Conservation (phyloP, 306 rosid genomes). For the Prosopis cineraria region DNA sequence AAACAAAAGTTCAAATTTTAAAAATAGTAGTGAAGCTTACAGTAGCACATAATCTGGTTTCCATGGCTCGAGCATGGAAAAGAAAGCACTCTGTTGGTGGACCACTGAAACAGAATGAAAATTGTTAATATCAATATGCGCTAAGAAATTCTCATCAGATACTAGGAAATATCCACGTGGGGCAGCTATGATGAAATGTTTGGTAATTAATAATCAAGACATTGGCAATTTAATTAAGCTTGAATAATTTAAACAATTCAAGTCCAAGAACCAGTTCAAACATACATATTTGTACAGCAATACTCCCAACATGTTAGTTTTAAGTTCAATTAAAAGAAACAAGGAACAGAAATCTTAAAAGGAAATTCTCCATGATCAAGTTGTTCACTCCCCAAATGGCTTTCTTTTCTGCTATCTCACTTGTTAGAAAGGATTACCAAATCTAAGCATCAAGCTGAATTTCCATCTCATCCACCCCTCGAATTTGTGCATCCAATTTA, state of each 20-base stretch:
- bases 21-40: slow-evolving; percentile 45
- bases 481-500: no score
- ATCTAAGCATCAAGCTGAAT: no score
- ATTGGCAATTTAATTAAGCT: neutral
- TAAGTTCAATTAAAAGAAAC: neutral
- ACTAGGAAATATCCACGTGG: neutral
- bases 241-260: neutral
- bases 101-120: slow-evolving; percentile 69
- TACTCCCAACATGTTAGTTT: neutral
- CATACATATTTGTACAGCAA: neutral
- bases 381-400: no score
- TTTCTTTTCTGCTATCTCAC: no score
- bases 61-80: slow-evolving; percentile 87
- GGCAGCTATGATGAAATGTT: slow-evolving; percentile 26
- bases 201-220: neutral
- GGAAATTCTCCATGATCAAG: no score
- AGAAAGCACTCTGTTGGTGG: slow-evolving; percentile 95
- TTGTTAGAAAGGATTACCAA: no score
- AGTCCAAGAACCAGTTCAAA: neutral
- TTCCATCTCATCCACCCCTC: no score
- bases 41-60: slow-evolving; percentile 59
- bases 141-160: neutral
- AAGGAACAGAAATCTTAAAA: neutral
- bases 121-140: slow-evolving; percentile 32
- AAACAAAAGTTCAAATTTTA: neutral